Conservation (phyloP, 2,329 filamentous ascomycete genomes). For the Trematosphaeria pertusa region DNA sequence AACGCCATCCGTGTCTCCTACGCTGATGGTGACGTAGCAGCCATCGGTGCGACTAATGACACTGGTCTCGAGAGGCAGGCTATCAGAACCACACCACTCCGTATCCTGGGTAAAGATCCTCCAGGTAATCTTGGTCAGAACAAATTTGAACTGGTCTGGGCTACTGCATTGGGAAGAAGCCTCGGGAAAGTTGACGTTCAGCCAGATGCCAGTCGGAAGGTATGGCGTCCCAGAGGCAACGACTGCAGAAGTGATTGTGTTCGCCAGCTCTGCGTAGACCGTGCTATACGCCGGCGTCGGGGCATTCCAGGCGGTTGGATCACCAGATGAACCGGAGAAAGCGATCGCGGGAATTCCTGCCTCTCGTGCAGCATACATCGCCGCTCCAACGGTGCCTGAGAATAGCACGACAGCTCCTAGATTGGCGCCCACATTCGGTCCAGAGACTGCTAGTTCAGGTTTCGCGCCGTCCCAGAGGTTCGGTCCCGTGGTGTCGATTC, state of each 20-base stretch:
- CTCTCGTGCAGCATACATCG: conserved; percentile 63
- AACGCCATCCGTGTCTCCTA: conserved; percentile 62
- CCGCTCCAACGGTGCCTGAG: conserved; percentile 73
- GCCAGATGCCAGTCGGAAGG: conserved; percentile 65
- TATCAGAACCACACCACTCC: conserved; percentile 60
- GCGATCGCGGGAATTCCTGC: conserved; percentile 69
- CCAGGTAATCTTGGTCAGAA: conserved; percentile 71
- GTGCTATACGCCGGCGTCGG: conserved; percentile 59
- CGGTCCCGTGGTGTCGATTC: conserved; percentile 64
- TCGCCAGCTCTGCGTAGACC: conserved; percentile 70
- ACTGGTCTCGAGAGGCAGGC: conserved; percentile 65
- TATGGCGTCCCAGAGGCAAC: conserved; percentile 66
- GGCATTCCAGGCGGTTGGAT: conserved; percentile 61
- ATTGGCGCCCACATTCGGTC: conserved; percentile 69
- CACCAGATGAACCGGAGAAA: conserved; percentile 65
- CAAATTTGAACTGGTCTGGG: conserved; percentile 65
- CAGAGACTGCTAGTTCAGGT: conserved; percentile 70
- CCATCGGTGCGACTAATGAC: conserved; percentile 54
- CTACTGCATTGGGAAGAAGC: conserved; percentile 60
- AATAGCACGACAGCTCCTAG: conserved; percentile 63
- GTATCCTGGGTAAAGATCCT: conserved; percentile 64
- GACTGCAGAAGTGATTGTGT: conserved; percentile 63
- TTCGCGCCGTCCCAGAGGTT: conserved; percentile 59
- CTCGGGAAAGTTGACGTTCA: conserved; percentile 74
- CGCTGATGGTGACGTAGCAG: conserved; percentile 69